Percentiles rank a stretch among this genome's conserved stretches.
These are phyloP conservation scores for Kluyveromyces lactis DNA, from an alignment of 805 yeast species.

Conservation along the genomic window DNA sequence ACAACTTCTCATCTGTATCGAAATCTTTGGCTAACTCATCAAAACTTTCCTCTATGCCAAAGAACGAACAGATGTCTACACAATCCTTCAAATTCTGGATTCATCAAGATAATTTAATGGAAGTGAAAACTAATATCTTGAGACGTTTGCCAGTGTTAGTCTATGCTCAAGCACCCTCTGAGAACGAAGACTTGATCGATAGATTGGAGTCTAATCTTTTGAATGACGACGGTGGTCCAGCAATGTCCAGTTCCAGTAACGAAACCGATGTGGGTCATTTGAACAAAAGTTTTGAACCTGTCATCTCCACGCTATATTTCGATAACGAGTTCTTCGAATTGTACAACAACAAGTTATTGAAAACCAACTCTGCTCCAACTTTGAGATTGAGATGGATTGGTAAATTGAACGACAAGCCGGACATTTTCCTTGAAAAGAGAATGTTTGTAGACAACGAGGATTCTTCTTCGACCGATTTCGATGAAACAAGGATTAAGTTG, in stretches of 20 bases:
- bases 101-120: conserved; percentile 95
- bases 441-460: conserved; percentile 45
- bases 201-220: conserved; percentile 20
- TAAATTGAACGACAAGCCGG: conserved; percentile 64
- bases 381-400: conserved; percentile 90
- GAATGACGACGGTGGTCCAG: conserved; percentile 18
- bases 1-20: conserved; percentile 34
- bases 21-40: conserved; percentile 34
- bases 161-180: conserved; percentile 40
- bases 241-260: conserved; percentile 34
- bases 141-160: conserved; percentile 90
- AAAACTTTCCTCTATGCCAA: conserved; percentile 27
- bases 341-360: conserved; percentile 75
- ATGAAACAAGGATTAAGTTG: conserved; percentile 57
- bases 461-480: conserved; percentile 41
- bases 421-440: conserved; percentile 74
- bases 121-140: conserved; percentile 89
- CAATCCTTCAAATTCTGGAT: conserved; percentile 88
- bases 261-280: conserved; percentile 39
- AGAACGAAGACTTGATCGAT: conserved; percentile 22
- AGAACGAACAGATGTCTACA: conserved; percentile 29
- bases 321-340: conserved; percentile 78
- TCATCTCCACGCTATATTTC: conserved; percentile 77
- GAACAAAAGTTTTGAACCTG: conserved; percentile 56
- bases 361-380: conserved; percentile 61